Base-by-base conservation (phyloP, 768 basidiomycete species). In the Gelatoporia subvermispora region DNA sequence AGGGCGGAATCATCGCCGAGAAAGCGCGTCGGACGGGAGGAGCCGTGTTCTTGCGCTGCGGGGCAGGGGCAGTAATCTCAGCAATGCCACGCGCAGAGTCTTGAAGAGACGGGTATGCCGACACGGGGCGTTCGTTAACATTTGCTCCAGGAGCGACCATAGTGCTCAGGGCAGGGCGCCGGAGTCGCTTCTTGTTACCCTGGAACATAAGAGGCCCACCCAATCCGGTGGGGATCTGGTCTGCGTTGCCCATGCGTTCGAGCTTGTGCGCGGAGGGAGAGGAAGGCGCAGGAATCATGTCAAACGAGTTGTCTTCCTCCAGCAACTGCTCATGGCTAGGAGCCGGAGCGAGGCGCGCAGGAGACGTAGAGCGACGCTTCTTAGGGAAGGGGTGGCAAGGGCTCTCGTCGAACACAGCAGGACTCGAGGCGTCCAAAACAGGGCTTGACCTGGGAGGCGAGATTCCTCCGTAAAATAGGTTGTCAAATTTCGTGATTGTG, bases 11-110 rank as follows among this genome's bases (percentile, higher is more conserved):
- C 68, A 88, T 75, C 3, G 88, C 88, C 41, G 85, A 88, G 62
- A 90, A 87, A 2, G 82, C 86, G 23, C 88, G 81, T 21, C 88
- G 80, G 15, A 75, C 70, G 23, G 79, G 79, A 2, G 74, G 79
- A 10, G 76, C 59, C 22, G 63, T 70, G 47, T 52, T 40, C 36
- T 20, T 18, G 40, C 36, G 48, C 37, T 37, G 48, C 36, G 35
- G 34, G 34, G 56, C 15, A 11, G 24, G 28, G 7, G 28, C 28
- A 31, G 28, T 31, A 31, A 31, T 31, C 28, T 31, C 28, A 31
- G 62, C 63, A 78, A 58, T 13, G 61, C 50, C 3, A 77, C 73
- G 56, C 72, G 73, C 3, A 76, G 74, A 31, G 13, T 31, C 28
- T 13, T 31, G 28, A 13, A 31, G 17, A 73, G 76, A 16, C 68